Percentiles rank a stretch among this genome's conserved stretches.
These are phyloP conservation scores for Nakazawaea anatomiae DNA, from an alignment of 805 yeast species.

Conservation along the genomic window DNA sequence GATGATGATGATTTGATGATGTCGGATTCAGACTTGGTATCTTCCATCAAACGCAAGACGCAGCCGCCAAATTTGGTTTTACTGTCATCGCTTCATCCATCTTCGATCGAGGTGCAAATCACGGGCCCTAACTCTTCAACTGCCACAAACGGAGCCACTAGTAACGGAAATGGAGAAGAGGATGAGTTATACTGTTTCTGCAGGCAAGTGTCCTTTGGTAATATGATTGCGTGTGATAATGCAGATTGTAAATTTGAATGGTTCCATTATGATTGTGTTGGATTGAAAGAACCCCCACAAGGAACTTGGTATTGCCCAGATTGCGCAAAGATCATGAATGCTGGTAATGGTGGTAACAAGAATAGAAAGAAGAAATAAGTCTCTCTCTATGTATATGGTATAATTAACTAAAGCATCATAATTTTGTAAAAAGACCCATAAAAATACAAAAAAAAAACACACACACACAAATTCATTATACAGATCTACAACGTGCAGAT, in stretches of 20 bases:
- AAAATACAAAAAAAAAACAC: too few relatives aligned
- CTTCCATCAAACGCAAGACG: not conserved
- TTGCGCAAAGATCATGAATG: constrained; percentile 41
- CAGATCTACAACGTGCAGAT: too few relatives aligned
- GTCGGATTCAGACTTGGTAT: not conserved
- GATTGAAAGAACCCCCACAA: constrained; percentile 86
- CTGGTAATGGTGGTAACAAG: constrained; percentile 12
- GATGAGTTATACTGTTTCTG: constrained; percentile 82
- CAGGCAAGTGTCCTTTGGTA: constrained; percentile 81
- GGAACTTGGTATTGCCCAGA: constrained; percentile 98
- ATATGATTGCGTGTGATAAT: constrained; percentile 71
- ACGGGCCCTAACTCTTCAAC: not conserved
- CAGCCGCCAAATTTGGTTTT: constrained; percentile 8
- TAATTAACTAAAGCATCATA: too few relatives aligned
- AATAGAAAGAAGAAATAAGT: constrained; percentile 17
- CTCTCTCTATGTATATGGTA: too few relatives aligned
- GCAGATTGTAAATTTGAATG: constrained; percentile 85
- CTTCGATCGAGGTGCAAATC: not conserved
- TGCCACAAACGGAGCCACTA: not conserved
- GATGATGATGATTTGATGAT: not conserved
- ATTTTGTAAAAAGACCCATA: not conserved
- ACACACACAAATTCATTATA: too few relatives aligned
- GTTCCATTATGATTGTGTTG: constrained; percentile 97
- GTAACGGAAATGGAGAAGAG: constrained; percentile 47
- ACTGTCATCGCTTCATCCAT: constrained; percentile 6